Evolutionary conservation across 805 yeast species (phyloP).

Genomic region (Priceomyces castillae): DNA sequence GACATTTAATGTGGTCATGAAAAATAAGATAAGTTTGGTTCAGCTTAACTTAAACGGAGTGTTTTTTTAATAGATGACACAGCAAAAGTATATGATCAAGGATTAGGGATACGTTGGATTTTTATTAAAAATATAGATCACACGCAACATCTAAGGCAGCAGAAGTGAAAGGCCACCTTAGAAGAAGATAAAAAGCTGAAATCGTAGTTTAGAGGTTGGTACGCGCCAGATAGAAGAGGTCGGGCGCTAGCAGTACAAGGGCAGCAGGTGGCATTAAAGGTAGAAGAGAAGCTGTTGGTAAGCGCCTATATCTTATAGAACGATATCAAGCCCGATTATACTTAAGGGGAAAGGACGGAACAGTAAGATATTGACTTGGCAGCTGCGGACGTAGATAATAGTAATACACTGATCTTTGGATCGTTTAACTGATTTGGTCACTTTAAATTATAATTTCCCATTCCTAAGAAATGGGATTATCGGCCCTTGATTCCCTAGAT

Average conservation of each 20-base stretch:
- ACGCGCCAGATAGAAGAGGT: neutral
- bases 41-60: neutral
- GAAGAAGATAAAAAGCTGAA: neutral
- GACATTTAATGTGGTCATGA: conserved; percentile 6
- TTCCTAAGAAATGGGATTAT: neutral
- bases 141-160: neutral
- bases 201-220: neutral
- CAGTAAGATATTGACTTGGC: neutral
- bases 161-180: neutral
- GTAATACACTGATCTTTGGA: neutral
- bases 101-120: neutral
- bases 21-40: conserved; percentile 4
- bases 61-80: neutral
- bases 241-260: neutral
- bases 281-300: no score
- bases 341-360: neutral
- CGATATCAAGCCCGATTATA: no score
- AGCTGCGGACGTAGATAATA: neutral
- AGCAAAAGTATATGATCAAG: neutral
- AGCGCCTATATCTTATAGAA: no score
- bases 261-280: neutral
- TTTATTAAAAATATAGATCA: neutral
- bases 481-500: conserved; percentile 16
- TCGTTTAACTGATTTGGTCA: neutral
- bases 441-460: neutral